Evolutionary conservation across 2,329 filamentous ascomycete species (phyloP), one percentile per base, ranked within the genome.

Genomic region (Pseudogymnoascus sp.): DNA sequence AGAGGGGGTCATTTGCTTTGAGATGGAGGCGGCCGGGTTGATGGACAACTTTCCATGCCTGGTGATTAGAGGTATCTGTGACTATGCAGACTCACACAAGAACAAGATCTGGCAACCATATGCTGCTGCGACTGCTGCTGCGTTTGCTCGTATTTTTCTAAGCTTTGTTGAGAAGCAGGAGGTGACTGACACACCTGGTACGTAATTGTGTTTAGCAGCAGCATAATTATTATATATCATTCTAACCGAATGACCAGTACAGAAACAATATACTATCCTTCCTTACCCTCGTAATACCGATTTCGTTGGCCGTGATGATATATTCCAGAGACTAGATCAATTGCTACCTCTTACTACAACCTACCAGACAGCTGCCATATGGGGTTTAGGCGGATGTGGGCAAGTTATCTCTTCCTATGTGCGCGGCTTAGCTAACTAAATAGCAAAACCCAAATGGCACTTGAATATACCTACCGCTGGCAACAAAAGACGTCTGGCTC

Each of bases 381-480:
- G 65, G 63, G 65, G 65, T 12, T 61, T 66, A 31, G 64, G 65
- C 31, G 63, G 65, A 39, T 63, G 55, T 51, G 62, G 64, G 65
- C 65, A 65, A 8, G 64, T 62, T 39, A 29, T 29, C 7, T 25
- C 21, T 33, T 17, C 12, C 9, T 21, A 3, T 59, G 6, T 21
- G 21, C 31, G 5, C 8, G 10, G 3, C 60, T 4, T 29, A 25
- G 51, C 64, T 61, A 60, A 64, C 39, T 9, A n/a, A 10, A 12
- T 62, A 75, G 74, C 0, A 77, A 77, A 69, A 75, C 75, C 0
- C 74, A 76, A 59, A 68, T 77, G 15, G 74, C 74, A 1, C 65
- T 76, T 3, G 68, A 75, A 10, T 76, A 72, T 62, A 73, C 72
- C 1, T 73, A 74, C 61, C 59, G 60, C 5, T 67, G 67, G 61